phyloP scores from a whole-genome alignment of 2,329 filamentous ascomycete genomes.

The Cladosporium sp. region DNA sequence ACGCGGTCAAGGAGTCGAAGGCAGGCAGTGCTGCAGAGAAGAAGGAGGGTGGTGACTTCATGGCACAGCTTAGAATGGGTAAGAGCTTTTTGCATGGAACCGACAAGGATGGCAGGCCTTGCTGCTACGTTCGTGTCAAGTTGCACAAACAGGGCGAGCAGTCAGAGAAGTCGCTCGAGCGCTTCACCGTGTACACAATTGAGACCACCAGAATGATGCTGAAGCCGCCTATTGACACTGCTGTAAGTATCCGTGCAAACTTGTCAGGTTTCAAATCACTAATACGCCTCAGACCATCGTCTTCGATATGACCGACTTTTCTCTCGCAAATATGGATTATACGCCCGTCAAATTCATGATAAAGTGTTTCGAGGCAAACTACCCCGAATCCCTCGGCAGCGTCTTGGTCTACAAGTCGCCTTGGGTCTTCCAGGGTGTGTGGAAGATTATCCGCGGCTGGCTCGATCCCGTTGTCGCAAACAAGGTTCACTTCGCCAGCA shows the following conservation, averaged over 20 bases:
- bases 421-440: slow-evolving; percentile 97
- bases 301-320: slow-evolving; percentile 95
- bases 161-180: slow-evolving; percentile 73
- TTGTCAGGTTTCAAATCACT: not conserved
- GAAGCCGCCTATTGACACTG: slow-evolving; percentile 77
- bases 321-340: slow-evolving; percentile 97
- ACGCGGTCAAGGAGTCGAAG: slow-evolving; percentile 58
- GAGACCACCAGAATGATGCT: slow-evolving; percentile 88
- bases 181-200: slow-evolving; percentile 89
- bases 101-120: slow-evolving; percentile 78
- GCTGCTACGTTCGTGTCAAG: slow-evolving; percentile 79
- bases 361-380: slow-evolving; percentile 98
- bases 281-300: slow-evolving; percentile 65
- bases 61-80: slow-evolving; percentile 79
- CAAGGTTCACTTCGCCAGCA: slow-evolving; percentile 92
- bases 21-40: slow-evolving; percentile 55
- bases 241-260: slow-evolving; percentile 55
- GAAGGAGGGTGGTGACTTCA: slow-evolving; percentile 70
- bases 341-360: slow-evolving; percentile 98
- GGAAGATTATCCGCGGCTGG: slow-evolving; percentile 94
- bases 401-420: slow-evolving; percentile 94
- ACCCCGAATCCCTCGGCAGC: slow-evolving; percentile 84
- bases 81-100: slow-evolving; percentile 89
- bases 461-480: slow-evolving; percentile 91
- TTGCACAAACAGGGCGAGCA: slow-evolving; percentile 81